Percentiles rank a stretch among this genome's conserved stretches.
These are phyloP conservation scores for Stachybotrys elegans DNA, from an alignment of 2,329 filamentous ascomycete genomes.

Conservation along the genomic window DNA sequence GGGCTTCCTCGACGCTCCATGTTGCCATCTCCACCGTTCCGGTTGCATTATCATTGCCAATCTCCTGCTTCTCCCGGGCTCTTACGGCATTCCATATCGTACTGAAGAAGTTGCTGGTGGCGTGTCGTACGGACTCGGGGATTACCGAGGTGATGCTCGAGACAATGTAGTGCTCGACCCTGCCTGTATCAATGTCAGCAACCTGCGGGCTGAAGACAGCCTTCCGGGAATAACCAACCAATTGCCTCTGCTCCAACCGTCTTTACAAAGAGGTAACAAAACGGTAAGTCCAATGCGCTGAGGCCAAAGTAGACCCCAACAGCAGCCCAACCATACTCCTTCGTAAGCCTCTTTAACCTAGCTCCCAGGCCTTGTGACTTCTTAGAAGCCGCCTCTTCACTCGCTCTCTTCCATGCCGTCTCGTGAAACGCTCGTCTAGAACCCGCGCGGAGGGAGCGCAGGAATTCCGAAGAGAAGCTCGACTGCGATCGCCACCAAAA, in stretches of 20 bases:
- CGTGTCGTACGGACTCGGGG: conserved; percentile 45
- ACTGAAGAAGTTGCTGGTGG: conserved; percentile 39
- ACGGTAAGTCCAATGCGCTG: conserved; percentile 84
- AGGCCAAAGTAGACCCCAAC: conserved; percentile 84
- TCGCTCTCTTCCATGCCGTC: conserved; percentile 25
- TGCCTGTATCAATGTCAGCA: conserved; percentile 34
- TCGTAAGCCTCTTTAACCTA: conserved; percentile 74
- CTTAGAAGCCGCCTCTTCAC: conserved; percentile 14
- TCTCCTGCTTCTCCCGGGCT: conserved; percentile 35
- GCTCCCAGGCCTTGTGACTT: conserved; percentile 51
- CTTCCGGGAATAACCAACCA: conserved; percentile 41
- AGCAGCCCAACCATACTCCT: conserved; percentile 92
- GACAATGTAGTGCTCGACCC: conserved; percentile 63
- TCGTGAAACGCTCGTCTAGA: conserved; percentile 28
- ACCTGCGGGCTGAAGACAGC: not conserved
- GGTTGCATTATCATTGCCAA: conserved; percentile 37
- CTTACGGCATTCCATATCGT: conserved; percentile 44
- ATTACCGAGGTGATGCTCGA: conserved; percentile 53
- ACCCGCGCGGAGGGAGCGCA: conserved; percentile 14
- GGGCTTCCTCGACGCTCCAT: conserved; percentile 60
- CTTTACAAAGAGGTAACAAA: conserved; percentile 87
- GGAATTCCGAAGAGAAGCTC: conserved; percentile 11
- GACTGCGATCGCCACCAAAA: no score
- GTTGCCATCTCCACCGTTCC: conserved; percentile 46
- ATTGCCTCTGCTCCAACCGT: conserved; percentile 81